Base-by-base conservation (phyloP, 1,284 basidiomycete genomes). In the Cryptococcus wingfieldii region DNA sequence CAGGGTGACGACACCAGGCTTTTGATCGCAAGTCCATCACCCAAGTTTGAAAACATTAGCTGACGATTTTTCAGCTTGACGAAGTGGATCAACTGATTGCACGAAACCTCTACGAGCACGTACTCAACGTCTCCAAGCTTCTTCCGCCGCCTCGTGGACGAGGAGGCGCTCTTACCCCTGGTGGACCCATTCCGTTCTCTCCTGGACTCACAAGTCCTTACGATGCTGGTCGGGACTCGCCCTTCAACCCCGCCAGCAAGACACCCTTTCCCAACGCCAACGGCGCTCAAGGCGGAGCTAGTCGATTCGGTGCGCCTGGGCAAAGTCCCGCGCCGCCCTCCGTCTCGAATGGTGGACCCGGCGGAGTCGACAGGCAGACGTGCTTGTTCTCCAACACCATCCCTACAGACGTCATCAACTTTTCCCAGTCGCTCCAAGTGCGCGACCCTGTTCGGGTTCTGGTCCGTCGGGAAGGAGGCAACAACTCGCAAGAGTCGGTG, bases 11-110 rank as follows among this genome's bases (percentile, higher is more conserved):
- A 94, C 70, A 90, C 95, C 50, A 83, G 90, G 34, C 88, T 98
- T 76, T 82, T 98, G 52, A 90, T 97, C 28, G 74, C 74, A 51
- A 64, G 74, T 68, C 13, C 19, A 12, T 34, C 27, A 46, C 9
- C 47, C 46, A 28, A 12, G 13, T 12, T 39, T 38, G 19, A 9
- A 23, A 14, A 8, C 18, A 39, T 28, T 23, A 6, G 6, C 31
- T 34, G 12, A 44, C n/a, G 8, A 10, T 18, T 25, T 2, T 28
- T 3, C 53, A 74, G 69, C 82, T 98, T 18, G 95, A 98, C 70
- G 95, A 98, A 72, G 94, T 97, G 42, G 95, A 98, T 72, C 96
- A 98, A 74, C 79, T 98, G 61, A 96, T 98, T 70, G 94, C 95
- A 8, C 86, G 95, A 53, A 98, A 98, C 72, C 79, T 98, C 55